These are phyloP conservation scores for Globisporangium spinosum DNA, from an alignment of 352 stramenopile genomes.

Conservation along the genomic window DNA sequence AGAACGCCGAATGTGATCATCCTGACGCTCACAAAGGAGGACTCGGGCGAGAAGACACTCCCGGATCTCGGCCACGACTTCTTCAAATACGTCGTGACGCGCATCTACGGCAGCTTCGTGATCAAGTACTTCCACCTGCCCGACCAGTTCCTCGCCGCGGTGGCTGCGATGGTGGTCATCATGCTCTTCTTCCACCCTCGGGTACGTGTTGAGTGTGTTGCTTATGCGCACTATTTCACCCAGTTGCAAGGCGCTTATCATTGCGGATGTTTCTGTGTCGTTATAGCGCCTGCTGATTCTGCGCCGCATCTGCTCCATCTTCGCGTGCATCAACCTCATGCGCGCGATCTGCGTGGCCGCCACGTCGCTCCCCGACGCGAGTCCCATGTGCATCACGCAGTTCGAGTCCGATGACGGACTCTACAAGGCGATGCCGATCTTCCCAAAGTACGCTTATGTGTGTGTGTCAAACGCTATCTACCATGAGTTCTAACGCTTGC, in stretches of 20 bases:
- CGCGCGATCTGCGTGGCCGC: slow-evolving; percentile 83
- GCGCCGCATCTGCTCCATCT: slow-evolving; percentile 81
- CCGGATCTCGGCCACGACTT: slow-evolving; percentile 83
- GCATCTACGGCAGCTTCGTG: slow-evolving; percentile 78
- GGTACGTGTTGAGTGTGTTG: slow-evolving; percentile 31
- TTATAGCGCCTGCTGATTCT: slow-evolving; percentile 73
- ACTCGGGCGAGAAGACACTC: slow-evolving; percentile 69
- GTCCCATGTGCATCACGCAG: slow-evolving; percentile 84
- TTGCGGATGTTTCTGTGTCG: slow-evolving; percentile 1
- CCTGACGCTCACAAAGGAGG: slow-evolving; percentile 50
- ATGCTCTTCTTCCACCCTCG: slow-evolving; percentile 73
- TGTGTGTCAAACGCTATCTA: not conserved
- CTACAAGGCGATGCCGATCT: slow-evolving; percentile 87
- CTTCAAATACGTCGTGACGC: slow-evolving; percentile 84
- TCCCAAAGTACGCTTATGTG: slow-evolving; percentile 62
- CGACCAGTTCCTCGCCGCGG: slow-evolving; percentile 75
- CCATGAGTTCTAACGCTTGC: not conserved
- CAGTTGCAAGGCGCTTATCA: not conserved
- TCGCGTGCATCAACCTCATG: slow-evolving; percentile 85
- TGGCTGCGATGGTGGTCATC: slow-evolving; percentile 61
- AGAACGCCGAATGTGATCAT: slow-evolving; percentile 83
- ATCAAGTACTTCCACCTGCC: slow-evolving; percentile 86
- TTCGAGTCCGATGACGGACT: slow-evolving; percentile 55
- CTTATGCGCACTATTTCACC: no score
- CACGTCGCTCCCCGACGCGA: slow-evolving; percentile 83